These are phyloP conservation scores for Podospora pseudocomata DNA, from an alignment of 495 filamentous ascomycete genomes.

Conservation along the genomic window DNA sequence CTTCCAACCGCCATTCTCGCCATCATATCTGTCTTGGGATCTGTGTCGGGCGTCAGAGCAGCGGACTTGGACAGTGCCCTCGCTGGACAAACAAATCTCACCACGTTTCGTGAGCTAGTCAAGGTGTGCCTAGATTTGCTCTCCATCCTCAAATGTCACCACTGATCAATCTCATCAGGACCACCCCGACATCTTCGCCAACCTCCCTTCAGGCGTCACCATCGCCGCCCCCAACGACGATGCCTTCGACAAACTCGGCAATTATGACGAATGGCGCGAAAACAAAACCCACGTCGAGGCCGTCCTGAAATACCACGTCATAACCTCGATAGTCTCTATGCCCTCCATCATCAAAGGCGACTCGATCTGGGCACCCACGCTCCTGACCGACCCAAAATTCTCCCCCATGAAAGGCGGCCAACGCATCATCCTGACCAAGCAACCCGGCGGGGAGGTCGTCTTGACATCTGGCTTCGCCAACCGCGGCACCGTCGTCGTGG, in stretches of 20 bases:
- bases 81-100: conserved; percentile 15
- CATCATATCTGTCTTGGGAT: not conserved
- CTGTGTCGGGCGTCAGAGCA: not conserved
- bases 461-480: conserved; percentile 31
- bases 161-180: not conserved
- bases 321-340: conserved; percentile 15
- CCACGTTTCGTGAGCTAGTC: conserved; percentile 13
- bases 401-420: conserved; percentile 30
- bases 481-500: conserved; percentile 27
- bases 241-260: conserved; percentile 29
- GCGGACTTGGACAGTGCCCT: conserved; percentile 11
- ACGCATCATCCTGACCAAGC: conserved; percentile 31
- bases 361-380: conserved; percentile 46
- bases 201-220: conserved; percentile 14
- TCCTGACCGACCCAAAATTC: conserved; percentile 31
- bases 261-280: conserved; percentile 9
- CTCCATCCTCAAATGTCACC: not conserved
- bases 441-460: conserved; percentile 26
- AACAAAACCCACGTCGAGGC: conserved; percentile 10
- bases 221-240: conserved; percentile 27
- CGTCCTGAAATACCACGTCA: conserved; percentile 28
- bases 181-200: conserved; percentile 19
- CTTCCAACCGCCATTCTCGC: conserved; percentile 9
- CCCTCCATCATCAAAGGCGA: conserved; percentile 25
- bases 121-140: not conserved